Percentiles rank a stretch among this genome's conserved stretches.
Conservation (phyloP, 306 rosid species). For the Pyrus bretschneideri region DNA sequence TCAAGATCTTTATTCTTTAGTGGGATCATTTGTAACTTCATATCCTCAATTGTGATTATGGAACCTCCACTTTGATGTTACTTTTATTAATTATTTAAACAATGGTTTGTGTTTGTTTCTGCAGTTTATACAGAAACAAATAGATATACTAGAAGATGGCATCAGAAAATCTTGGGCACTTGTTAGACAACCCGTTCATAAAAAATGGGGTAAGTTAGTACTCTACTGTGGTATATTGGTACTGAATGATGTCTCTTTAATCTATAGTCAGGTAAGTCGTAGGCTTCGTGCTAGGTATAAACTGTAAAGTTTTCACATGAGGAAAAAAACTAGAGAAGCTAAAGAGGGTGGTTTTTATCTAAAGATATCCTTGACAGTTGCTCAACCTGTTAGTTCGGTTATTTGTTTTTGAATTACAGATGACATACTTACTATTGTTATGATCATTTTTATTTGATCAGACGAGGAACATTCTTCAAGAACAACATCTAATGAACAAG, state of each 20-base stretch:
- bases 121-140: conserved; percentile 52
- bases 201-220: conserved; percentile 21
- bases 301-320: neutral
- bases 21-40: neutral
- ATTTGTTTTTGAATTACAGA: neutral
- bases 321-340: neutral
- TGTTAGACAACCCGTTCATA: conserved; percentile 16
- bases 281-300: neutral
- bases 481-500: conserved; percentile 28
- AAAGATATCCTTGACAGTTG: neutral
- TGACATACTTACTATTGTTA: neutral
- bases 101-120: conserved; percentile 6
- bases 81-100: neutral
- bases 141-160: conserved; percentile 35
- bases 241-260: neutral
- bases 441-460: conserved; percentile 11
- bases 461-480: conserved; percentile 22
- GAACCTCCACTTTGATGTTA: neutral
- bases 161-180: conserved; percentile 43
- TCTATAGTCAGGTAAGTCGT: neutral
- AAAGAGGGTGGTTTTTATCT: neutral
- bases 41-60: neutral
- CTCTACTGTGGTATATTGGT: neutral
- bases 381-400: neutral
- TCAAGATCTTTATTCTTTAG: neutral